phyloP scores from a whole-genome alignment of 2,329 filamentous ascomycete genomes.

The Xylaria multiplex region DNA sequence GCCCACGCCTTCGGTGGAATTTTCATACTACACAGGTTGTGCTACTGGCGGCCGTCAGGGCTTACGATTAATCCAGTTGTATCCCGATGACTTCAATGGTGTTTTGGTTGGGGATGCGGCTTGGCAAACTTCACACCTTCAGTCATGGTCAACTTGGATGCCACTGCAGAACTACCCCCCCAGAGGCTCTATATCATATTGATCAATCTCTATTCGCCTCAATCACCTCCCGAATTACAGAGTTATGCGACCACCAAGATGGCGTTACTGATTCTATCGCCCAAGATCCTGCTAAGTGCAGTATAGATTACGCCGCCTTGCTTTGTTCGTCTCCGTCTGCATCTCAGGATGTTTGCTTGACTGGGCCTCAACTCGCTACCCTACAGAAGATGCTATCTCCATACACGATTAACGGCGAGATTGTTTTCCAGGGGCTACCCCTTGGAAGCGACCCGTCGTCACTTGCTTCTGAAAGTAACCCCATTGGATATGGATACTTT shows the following conservation, averaged over 20 bases:
- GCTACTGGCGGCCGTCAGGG: conserved; percentile 64
- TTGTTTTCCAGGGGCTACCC: conserved; percentile 34
- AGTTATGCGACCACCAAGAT: conserved; percentile 56
- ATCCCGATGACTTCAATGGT: conserved; percentile 59
- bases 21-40: conserved; percentile 63
- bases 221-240: conserved; percentile 49
- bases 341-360: conserved; percentile 53
- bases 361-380: conserved; percentile 54
- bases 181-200: conserved; percentile 48
- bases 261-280: conserved; percentile 55
- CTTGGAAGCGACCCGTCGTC: conserved; percentile 28
- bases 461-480: conserved; percentile 26
- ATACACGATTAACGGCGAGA: conserved; percentile 17
- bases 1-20: conserved; percentile 41
- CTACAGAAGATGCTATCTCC: conserved; percentile 52
- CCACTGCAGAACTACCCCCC: conserved; percentile 41
- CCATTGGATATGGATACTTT: conserved; percentile 53
- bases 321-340: conserved; percentile 48
- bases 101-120: conserved; percentile 57
- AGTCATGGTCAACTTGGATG: conserved; percentile 45
- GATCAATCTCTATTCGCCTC: conserved; percentile 46
- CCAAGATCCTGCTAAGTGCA: conserved; percentile 51
- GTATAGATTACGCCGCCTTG: conserved; percentile 50
- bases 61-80: conserved; percentile 55
- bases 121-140: conserved; percentile 37